Percentiles rank a stretch among this genome's conserved stretches.
Evolutionary conservation across 805 yeast species (phyloP).

Genomic region (Ogataea parapolymorpha): DNA sequence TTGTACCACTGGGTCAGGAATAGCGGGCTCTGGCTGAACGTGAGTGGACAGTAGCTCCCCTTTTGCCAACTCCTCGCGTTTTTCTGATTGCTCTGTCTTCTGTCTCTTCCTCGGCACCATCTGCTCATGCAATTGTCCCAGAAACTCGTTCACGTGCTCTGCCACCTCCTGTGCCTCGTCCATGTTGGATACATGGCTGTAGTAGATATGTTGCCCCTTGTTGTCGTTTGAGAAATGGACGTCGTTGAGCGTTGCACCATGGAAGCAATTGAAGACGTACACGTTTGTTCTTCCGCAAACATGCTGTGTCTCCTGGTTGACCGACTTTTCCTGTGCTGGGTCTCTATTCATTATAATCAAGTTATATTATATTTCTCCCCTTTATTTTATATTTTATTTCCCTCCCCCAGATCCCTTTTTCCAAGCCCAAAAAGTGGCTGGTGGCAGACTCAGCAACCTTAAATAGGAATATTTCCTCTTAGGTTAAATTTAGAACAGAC

Average conservation of each 20-base stretch:
- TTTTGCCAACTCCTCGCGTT: background rate
- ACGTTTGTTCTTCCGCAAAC: background rate
- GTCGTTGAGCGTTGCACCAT: conserved; percentile 7
- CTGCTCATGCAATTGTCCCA: background rate
- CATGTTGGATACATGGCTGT: background rate
- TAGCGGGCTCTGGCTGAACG: background rate
- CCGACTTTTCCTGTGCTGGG: background rate
- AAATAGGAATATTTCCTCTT: conserved; percentile 6
- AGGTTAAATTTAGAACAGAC: conserved; percentile 4
- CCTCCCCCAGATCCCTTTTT: background rate
- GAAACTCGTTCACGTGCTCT: background rate
- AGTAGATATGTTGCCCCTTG: background rate
- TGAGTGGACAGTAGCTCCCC: no score
- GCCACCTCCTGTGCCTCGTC: background rate
- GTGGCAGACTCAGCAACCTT: conserved; percentile 2
- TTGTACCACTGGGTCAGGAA: background rate
- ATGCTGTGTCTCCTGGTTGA: background rate
- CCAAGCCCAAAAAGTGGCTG: background rate
- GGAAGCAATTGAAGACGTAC: conserved; percentile 7
- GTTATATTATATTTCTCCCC: no score
- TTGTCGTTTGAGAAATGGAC: conserved; percentile 3
- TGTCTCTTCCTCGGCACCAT: background rate
- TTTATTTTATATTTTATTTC: background rate
- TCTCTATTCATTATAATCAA: no score
- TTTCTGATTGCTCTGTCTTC: background rate